Base-by-base conservation (phyloP, 2,329 filamentous ascomycete species). In the Teratosphaeria viscida region DNA sequence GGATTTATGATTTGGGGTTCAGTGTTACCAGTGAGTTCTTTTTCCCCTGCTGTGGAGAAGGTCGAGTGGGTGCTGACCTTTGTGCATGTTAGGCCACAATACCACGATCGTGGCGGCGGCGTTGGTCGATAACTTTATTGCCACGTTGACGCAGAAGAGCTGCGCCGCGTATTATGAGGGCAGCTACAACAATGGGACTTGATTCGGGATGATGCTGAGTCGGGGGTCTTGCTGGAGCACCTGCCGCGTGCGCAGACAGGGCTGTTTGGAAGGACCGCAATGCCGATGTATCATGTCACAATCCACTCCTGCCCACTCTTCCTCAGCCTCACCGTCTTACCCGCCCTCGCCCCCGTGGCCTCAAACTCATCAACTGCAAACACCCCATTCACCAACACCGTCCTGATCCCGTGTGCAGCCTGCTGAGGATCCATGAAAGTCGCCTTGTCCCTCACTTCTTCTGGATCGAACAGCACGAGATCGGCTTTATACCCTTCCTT, bases 351-450 rank as follows among this genome's bases (percentile, higher is more conserved):
- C 0, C 62, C 62, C 6, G 60, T 68, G 10, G 65, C 29, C 47
- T 61, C 57, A 11, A 64, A 64, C 54, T 68, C 66, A 57, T 68
- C 64, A 12, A 70, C 61, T 8, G 65, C 67, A 32, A 66, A 57
- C 2, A 49, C 43, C 16, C 67, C 67, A 62, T 68, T 70, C 7
- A 70, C 65, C 54, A 70, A 19, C 29, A 68, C 67, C 19, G 55
- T 55, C 16, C 67, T 54, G 29, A 70, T 66, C 1, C 67, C 67
- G 14, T 62, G 63, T 29, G 67, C 67, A 39, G 65, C 57, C 59
- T 63, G 61, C 57, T 67, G 61, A 32, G 67, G 67, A 14, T 65
- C 54, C 32, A 63, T 62, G 59, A 64, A 70, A 5, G 67, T 70
- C 27, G 66, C 67, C n/a, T 39, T 61, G 60, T 70, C 67, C 5